A percentile compares a stretch with the other conserved stretches of the same genome.
Evolutionary conservation across 208 protist species (phyloP).

Genomic region (Phytomonas sp.): DNA sequence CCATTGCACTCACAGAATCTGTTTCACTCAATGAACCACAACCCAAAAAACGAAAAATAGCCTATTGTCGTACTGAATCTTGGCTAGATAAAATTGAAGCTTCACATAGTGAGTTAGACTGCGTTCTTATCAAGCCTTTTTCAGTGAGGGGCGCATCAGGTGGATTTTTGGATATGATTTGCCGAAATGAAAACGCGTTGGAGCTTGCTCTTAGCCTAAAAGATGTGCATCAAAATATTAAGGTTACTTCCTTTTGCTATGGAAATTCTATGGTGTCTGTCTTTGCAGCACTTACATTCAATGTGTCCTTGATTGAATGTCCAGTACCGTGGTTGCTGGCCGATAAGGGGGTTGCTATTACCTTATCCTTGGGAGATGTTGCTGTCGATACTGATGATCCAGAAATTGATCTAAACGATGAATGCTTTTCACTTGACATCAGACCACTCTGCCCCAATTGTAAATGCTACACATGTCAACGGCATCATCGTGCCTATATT

Average conservation of each 20-base stretch:
- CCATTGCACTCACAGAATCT: conserved; percentile 48
- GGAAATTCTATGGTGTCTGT: conserved; percentile 33
- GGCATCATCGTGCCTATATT: conserved; percentile 75
- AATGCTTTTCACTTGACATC: conserved; percentile 51
- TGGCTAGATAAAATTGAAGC: conserved; percentile 29
- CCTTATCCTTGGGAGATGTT: conserved; percentile 13
- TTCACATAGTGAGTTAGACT: conserved; percentile 14
- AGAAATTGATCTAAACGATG: conserved; percentile 73
- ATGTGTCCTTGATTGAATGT: conserved; percentile 57
- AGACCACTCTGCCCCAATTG: conserved; percentile 39
- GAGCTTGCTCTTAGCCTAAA: conserved; percentile 28
- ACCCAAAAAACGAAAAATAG: conserved; percentile 30
- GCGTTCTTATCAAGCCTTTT: conserved; percentile 18
- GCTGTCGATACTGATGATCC: conserved; percentile 7
- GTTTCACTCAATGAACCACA: conserved; percentile 34
- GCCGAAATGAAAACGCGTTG: conserved; percentile 24
- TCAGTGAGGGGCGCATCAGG: conserved; percentile 12
- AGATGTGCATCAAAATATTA: conserved; percentile 14
- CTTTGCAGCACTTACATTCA: conserved; percentile 29
- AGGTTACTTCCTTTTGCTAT: conserved; percentile 25
- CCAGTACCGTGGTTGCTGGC: conserved; percentile 67
- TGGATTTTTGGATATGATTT: conserved; percentile 24
- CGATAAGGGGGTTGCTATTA: conserved; percentile 59
- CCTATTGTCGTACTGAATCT: conserved; percentile 23
- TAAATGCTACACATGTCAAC: conserved; percentile 65